Percentiles rank a stretch among this genome's conserved stretches.
phyloP scores from a whole-genome alignment of 2,329 filamentous ascomycete genomes.

The Hypoxylon sp. region DNA sequence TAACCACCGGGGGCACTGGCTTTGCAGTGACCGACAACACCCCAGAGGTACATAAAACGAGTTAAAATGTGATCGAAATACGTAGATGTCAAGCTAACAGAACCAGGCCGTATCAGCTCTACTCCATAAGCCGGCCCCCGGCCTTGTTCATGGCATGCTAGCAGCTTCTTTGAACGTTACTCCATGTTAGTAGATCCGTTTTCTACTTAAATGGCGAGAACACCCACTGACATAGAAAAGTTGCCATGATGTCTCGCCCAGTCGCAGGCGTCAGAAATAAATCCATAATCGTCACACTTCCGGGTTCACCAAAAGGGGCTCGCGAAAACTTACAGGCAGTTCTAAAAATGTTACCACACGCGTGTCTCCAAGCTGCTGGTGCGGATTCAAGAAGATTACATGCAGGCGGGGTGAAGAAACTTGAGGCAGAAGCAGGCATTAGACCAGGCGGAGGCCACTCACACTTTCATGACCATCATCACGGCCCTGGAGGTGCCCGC shows the following conservation, averaged over 20 bases:
- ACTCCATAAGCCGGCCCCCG: slow-evolving; percentile 87
- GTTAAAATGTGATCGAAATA: not conserved
- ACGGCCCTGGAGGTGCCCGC: slow-evolving; percentile 56
- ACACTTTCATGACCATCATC: slow-evolving; percentile 54
- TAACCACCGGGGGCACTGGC: slow-evolving; percentile 94
- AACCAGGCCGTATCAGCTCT: slow-evolving; percentile 81
- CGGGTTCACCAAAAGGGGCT: slow-evolving; percentile 95
- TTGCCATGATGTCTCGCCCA: slow-evolving; percentile 96
- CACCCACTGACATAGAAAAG: slow-evolving; percentile 61
- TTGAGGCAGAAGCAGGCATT: slow-evolving; percentile 87
- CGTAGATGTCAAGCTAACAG: slow-evolving; percentile 27
- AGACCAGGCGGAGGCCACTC: slow-evolving; percentile 48
- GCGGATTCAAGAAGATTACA: slow-evolving; percentile 86
- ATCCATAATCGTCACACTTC: slow-evolving; percentile 88
- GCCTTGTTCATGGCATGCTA: slow-evolving; percentile 96
- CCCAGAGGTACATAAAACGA: slow-evolving; percentile 76
- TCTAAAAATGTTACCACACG: slow-evolving; percentile 91
- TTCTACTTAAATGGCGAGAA: not conserved
- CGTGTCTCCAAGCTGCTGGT: slow-evolving; percentile 90
- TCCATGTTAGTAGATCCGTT: slow-evolving; percentile 76
- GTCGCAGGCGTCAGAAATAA: slow-evolving; percentile 89
- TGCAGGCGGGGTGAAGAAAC: slow-evolving; percentile 82
- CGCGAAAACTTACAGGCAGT: slow-evolving; percentile 93
- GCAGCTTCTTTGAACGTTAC: slow-evolving; percentile 86
- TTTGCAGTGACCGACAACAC: slow-evolving; percentile 90